These are phyloP conservation scores for Begonia loranthoides DNA, from an alignment of 306 rosid species.

Conservation along the genomic window DNA sequence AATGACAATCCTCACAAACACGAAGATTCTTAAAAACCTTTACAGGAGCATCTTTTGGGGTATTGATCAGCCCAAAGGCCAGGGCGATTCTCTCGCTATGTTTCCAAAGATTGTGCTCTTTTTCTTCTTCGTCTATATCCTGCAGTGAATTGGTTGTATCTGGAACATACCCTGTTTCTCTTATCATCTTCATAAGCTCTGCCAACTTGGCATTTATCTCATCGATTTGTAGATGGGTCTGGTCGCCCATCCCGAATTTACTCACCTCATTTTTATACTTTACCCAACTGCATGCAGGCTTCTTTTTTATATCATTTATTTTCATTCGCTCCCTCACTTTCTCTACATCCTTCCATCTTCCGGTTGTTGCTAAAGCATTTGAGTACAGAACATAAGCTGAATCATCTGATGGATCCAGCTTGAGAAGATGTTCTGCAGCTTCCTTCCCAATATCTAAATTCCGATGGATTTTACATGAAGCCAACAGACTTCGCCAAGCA, in stretches of 20 bases:
- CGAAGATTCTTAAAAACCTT: slow-evolving; percentile 85
- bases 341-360: slow-evolving; percentile 83
- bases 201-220: slow-evolving; percentile 47
- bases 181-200: slow-evolving; percentile 51
- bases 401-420: slow-evolving; percentile 63
- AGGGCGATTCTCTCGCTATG: slow-evolving; percentile 93
- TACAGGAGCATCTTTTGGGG: slow-evolving; percentile 47
- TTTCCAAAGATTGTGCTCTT: slow-evolving; percentile 89
- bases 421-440: slow-evolving; percentile 56
- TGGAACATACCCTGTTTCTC: slow-evolving; percentile 69
- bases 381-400: slow-evolving; percentile 88
- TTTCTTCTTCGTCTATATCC: slow-evolving; percentile 85
- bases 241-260: slow-evolving; percentile 74
- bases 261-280: slow-evolving; percentile 52
- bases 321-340: slow-evolving; percentile 58
- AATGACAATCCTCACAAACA: slow-evolving; percentile 91
- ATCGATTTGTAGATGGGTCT: slow-evolving; percentile 34
- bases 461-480: slow-evolving; percentile 73
- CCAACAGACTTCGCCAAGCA: slow-evolving; percentile 79
- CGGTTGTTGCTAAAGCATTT: slow-evolving; percentile 61
- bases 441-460: slow-evolving; percentile 59
- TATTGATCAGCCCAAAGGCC: slow-evolving; percentile 60
- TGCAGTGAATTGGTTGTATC: slow-evolving; percentile 78
- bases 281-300: slow-evolving; percentile 91
- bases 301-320: slow-evolving; percentile 47